Conservation (phyloP, 225 moss, liverwort and hornwort genomes). For the Neckera pumila region DNA sequence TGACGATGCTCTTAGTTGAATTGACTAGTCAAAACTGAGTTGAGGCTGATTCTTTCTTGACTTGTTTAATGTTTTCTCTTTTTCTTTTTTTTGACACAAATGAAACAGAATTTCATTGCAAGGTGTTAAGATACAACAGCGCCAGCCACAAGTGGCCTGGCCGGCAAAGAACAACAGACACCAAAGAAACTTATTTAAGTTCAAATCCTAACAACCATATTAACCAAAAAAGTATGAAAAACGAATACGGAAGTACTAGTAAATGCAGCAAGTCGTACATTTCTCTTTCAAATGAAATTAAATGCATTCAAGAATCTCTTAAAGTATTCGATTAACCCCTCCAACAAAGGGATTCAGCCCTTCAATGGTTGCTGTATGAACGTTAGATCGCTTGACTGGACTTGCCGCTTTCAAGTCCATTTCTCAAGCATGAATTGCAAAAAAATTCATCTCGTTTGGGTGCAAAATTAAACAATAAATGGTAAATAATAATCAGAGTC, state of each 20-base stretch:
- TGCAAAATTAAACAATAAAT: not conserved
- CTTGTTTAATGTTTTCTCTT: too few relatives aligned
- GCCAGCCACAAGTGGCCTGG: too few relatives aligned
- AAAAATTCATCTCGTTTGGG: not conserved
- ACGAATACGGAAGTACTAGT: not conserved
- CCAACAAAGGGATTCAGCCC: too few relatives aligned
- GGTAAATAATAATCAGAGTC: not conserved
- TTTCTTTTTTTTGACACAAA: too few relatives aligned
- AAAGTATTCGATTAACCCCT: not conserved
- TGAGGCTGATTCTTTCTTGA: too few relatives aligned
- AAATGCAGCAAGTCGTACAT: not conserved
- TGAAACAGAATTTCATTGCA: too few relatives aligned
- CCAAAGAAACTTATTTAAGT: not conserved
- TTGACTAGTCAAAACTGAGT: too few relatives aligned
- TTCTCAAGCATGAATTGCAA: not conserved
- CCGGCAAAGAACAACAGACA: too few relatives aligned
- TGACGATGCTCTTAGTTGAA: too few relatives aligned
- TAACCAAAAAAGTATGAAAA: not conserved
- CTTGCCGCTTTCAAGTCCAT: not conserved
- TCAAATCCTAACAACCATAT: too few relatives aligned
- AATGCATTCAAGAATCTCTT: too few relatives aligned
- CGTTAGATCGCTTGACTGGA: not conserved
- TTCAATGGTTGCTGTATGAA: not conserved
- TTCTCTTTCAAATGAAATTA: not conserved
- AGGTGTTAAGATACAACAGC: too few relatives aligned